These are phyloP conservation scores for Penicillium sp. DNA, from an alignment of 2,329 filamentous ascomycete genomes.

Conservation along the genomic window DNA sequence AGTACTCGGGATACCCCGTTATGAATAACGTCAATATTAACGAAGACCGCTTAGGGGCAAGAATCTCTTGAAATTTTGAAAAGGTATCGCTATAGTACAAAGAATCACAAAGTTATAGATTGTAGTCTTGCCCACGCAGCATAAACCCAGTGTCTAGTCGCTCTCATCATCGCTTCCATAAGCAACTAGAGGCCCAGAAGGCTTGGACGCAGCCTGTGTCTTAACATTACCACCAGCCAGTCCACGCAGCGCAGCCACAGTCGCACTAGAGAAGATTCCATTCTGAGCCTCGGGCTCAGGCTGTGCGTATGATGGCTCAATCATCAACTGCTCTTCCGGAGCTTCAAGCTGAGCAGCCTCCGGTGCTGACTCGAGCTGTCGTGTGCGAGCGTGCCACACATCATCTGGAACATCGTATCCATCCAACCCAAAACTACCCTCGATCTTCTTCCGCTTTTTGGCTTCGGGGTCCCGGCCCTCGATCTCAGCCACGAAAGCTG, in stretches of 20 bases:
- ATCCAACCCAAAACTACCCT: constrained; percentile 82
- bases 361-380: constrained; percentile 64
- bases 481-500: constrained; percentile 88
- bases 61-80: constrained; percentile 1
- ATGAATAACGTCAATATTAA: constrained; percentile 18
- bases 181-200: constrained; percentile 69
- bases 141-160: constrained; percentile 41
- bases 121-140: constrained; percentile 1
- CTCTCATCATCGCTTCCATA: constrained; percentile 91
- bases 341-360: constrained; percentile 59
- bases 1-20: constrained; percentile 19
- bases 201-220: constrained; percentile 45
- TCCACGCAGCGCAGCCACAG: constrained; percentile 73
- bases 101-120: constrained; percentile 4
- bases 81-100: constrained; percentile 40
- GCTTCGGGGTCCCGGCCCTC: constrained; percentile 88
- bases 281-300: constrained; percentile 29
- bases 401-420: constrained; percentile 94
- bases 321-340: constrained; percentile 44
- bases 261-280: constrained; percentile 79
- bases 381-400: constrained; percentile 83
- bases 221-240: constrained; percentile 45
- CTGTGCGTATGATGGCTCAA: constrained; percentile 47
- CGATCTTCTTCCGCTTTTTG: constrained; percentile 82
- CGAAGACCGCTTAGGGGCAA: constrained; percentile 8